Evolutionary conservation across 306 rosid species (phyloP).

Genomic region (Sesbania bispinosa): DNA sequence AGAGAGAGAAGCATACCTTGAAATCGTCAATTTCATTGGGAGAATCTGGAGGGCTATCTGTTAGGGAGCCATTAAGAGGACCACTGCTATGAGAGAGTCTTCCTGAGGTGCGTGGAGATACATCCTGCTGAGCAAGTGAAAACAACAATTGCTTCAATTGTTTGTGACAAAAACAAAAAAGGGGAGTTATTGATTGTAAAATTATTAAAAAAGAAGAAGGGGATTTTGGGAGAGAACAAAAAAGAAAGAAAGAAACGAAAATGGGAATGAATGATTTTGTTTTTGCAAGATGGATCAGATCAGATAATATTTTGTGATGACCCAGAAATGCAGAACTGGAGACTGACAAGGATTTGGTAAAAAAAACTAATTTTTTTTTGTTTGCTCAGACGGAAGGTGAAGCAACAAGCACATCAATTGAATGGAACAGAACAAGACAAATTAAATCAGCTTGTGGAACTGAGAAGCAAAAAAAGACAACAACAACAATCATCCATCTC

Average conservation of each 20-base stretch:
- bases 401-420: too few relatives aligned
- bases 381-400: too few relatives aligned
- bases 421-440: constrained; percentile 23
- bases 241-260: background rate
- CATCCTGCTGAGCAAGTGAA: constrained; percentile 86
- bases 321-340: constrained; percentile 9
- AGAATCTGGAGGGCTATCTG: constrained; percentile 92
- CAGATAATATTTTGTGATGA: background rate
- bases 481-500: background rate
- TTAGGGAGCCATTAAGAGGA: constrained; percentile 85
- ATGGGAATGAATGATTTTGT: background rate
- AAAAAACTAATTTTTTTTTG: background rate
- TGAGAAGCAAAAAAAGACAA: background rate
- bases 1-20: too few relatives aligned
- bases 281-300: background rate
- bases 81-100: constrained; percentile 93
- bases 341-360: background rate
- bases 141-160: background rate
- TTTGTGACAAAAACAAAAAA: background rate
- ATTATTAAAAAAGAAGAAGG: background rate
- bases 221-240: too few relatives aligned
- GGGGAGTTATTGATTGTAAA: background rate
- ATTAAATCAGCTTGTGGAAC: background rate
- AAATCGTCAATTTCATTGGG: constrained; percentile 80
- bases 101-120: constrained; percentile 91